These are phyloP conservation scores for Kokia cookei DNA, from an alignment of 441 rosid genomes.

Conservation along the genomic window DNA sequence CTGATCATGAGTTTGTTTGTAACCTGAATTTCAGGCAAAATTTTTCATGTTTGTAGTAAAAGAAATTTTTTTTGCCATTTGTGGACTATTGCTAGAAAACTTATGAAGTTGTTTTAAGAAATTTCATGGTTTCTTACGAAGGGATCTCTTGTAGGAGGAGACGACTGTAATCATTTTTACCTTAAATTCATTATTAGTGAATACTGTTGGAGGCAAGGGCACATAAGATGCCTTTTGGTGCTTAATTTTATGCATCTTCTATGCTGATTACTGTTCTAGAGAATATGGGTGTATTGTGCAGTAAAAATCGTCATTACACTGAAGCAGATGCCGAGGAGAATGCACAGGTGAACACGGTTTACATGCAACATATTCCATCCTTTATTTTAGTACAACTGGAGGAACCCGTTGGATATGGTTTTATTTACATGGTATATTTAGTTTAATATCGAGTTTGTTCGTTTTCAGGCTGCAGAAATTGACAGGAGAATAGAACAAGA, in stretches of 20 bases:
- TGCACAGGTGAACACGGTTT: conserved; percentile 49
- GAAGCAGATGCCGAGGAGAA: conserved; percentile 75
- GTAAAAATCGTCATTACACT: conserved; percentile 53
- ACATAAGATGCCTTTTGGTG: conserved; percentile 13
- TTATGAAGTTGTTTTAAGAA: not conserved
- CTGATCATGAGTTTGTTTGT: not conserved
- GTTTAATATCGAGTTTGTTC: conserved; percentile 5
- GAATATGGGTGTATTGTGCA: conserved; percentile 85
- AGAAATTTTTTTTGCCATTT: not conserved
- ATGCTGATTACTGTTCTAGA: conserved; percentile 42
- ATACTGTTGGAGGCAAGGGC: conserved; percentile 22
- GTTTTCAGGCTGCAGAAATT: conserved; percentile 73
- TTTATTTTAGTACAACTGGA: not conserved
- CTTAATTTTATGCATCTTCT: conserved; percentile 30
- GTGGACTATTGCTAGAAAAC: not conserved
- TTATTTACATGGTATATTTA: not conserved
- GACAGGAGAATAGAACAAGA: conserved; percentile 96
- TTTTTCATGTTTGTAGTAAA: not conserved
- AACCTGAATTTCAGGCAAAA: not conserved
- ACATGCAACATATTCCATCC: not conserved
- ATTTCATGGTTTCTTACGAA: not conserved
- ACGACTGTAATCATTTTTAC: conserved; percentile 9
- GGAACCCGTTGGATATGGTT: not conserved
- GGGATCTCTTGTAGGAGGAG: not conserved
- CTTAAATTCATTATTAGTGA: conserved; percentile 18